These are phyloP conservation scores for Tulasnella calospora DNA, from an alignment of 768 basidiomycete species.

Conservation along the genomic window DNA sequence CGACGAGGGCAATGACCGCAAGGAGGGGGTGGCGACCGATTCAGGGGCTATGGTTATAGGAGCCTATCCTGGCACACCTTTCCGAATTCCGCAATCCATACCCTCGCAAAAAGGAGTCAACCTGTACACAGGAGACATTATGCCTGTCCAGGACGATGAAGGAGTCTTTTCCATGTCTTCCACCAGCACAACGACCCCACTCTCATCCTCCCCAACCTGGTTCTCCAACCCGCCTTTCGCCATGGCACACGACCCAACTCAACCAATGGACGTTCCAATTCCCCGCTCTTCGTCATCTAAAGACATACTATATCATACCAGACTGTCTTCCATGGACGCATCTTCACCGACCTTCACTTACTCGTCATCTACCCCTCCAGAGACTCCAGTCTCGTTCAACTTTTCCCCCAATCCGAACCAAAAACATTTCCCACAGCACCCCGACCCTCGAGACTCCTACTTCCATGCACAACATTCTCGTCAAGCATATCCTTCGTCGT, in stretches of 20 bases:
- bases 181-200: neutral
- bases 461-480: neutral
- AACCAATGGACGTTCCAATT: neutral
- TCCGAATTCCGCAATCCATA: neutral
- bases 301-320: neutral
- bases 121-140: constrained; percentile 6
- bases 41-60: constrained; percentile 17
- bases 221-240: constrained; percentile 4
- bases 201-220: constrained; percentile 2
- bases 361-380: constrained; percentile 12
- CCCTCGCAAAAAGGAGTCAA: constrained; percentile 16
- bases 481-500: neutral
- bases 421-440: neutral
- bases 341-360: constrained; percentile 2
- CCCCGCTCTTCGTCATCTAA: constrained; percentile 1
- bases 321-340: neutral
- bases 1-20: neutral
- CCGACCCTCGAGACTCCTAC: neutral
- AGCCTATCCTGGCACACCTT: constrained; percentile 8
- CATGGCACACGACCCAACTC: constrained; percentile 11
- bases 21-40: constrained; percentile 7
- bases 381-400: constrained; percentile 22
- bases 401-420: constrained; percentile 13
- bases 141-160: neutral
- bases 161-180: constrained; percentile 14